Evolutionary conservation across 2,329 filamentous ascomycete genomes (phyloP), one percentile per base, ranked within the genome.

Genomic region (Zelopaecilomyces penicillatus): DNA sequence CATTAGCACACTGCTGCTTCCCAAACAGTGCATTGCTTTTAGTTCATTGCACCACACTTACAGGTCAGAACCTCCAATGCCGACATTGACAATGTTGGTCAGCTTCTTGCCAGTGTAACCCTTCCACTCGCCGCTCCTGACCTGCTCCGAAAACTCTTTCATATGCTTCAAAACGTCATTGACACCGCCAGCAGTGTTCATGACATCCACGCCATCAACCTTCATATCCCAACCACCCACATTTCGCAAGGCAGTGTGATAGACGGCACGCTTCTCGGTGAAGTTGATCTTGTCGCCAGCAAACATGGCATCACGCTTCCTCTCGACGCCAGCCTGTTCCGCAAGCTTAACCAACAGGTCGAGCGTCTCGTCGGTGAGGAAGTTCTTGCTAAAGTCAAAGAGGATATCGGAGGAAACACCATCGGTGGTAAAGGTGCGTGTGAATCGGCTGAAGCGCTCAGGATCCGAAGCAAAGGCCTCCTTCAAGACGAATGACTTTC

Each of bases 321-420:
- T 79, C 75, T 95, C 90, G 34, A 98, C 69, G 55, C 84, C 83
- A 53, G 91, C 89, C 71, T 97, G 86, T 69, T 90, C 83, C 52
- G 93, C 93, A 29, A 98, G 82, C 73, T 95, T 83, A 58, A 94
- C 76, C 43, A 98, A 79, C 41, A 95, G 77, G 53, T 84, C 76
- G 42, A 97, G 74, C 4, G 91, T 97, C 70, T 97, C 90, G 56
- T 95, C 87, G 50, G 85, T 93, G 59, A 97, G 67, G 68, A 98
- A 90, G 80, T 98, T 98, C 82, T 98, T 98, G 74, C 85, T 93
- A 73, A 95, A 98, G 70, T 98, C 93, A 69, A 97, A 98, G 52
- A 98, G 80, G 60, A 94, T 93, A 54, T 96, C 88, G 56, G 81
- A 83, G 60, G 94, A 87, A 55, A 85, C 83, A 43, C 78, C 90